These are phyloP conservation scores for Dioszegia hungarica DNA, from an alignment of 768 basidiomycete species.

Conservation along the genomic window DNA sequence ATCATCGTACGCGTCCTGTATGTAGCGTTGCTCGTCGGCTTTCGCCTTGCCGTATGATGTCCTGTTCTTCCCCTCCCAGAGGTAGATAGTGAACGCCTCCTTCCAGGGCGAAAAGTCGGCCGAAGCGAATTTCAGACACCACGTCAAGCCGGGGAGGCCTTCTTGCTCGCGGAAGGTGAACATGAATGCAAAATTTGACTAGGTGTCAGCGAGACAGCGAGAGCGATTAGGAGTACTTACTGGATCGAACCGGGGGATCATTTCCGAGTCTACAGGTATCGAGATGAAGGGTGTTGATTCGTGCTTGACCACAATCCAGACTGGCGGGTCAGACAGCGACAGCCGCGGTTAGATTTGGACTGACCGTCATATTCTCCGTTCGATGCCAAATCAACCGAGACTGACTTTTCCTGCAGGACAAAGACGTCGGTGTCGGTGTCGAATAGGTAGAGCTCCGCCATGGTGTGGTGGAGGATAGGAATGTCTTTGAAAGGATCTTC, in stretches of 20 bases:
- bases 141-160: slow-evolving; percentile 58
- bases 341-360: slow-evolving; percentile 15
- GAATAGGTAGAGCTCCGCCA: slow-evolving; percentile 51
- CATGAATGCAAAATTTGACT: slow-evolving; percentile 61
- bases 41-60: slow-evolving; percentile 65
- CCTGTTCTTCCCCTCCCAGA: slow-evolving; percentile 77
- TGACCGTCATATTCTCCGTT: slow-evolving; percentile 48
- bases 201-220: slow-evolving; percentile 1
- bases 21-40: slow-evolving; percentile 79
- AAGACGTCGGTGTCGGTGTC: slow-evolving; percentile 51
- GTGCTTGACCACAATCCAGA: slow-evolving; percentile 46
- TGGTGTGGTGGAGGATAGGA: slow-evolving; percentile 31
- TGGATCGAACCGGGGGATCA: slow-evolving; percentile 42
- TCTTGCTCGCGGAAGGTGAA: slow-evolving; percentile 72
- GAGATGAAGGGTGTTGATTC: slow-evolving; percentile 40
- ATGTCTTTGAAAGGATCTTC: slow-evolving; percentile 45
- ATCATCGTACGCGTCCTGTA: slow-evolving; percentile 66
- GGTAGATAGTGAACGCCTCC: slow-evolving; percentile 60
- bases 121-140: slow-evolving; percentile 69
- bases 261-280: slow-evolving; percentile 43
- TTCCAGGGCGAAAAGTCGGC: slow-evolving; percentile 62
- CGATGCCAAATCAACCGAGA: slow-evolving; percentile 44
- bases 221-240: slow-evolving; percentile 6
- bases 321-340: slow-evolving; percentile 13
- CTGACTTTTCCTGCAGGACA: slow-evolving; percentile 50